phyloP scores from a whole-genome alignment of 306 rosid genomes.

The Ziziphus jujuba region DNA sequence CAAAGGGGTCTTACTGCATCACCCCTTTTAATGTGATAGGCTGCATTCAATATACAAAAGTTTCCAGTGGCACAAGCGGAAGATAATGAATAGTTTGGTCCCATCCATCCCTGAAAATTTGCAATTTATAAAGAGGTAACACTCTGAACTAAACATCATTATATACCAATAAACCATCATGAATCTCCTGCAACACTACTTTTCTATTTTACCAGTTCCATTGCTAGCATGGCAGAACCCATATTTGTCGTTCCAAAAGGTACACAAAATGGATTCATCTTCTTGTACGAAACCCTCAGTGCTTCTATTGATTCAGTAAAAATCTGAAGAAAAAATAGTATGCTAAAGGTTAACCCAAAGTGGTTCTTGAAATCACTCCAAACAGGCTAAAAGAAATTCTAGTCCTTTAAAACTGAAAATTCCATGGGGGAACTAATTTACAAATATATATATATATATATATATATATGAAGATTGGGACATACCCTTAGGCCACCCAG shows the following conservation, averaged over 20 bases:
- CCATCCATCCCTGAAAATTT: constrained; percentile 81
- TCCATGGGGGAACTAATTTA: not conserved
- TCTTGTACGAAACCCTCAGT: constrained; percentile 67
- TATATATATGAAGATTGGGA: not conserved
- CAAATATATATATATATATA: too few relatives aligned
- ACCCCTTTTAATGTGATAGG: constrained; percentile 70
- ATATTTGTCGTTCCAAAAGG: constrained; percentile 83
- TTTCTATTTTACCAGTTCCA: constrained; percentile 63
- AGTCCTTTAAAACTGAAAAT: not conserved
- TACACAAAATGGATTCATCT: constrained; percentile 82
- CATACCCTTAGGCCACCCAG: constrained; percentile 78
- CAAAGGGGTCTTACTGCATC: constrained; percentile 61
- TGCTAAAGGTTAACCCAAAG: not conserved
- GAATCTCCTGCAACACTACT: not conserved
- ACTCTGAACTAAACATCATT: not conserved
- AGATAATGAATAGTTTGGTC: constrained; percentile 86
- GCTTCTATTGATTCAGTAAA: constrained; percentile 74
- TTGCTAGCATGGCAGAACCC: constrained; percentile 87
- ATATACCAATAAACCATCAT: not conserved
- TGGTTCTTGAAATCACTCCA: not conserved
- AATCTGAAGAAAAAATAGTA: constrained; percentile 41
- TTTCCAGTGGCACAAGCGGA: constrained; percentile 89
- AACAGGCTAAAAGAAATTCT: too few relatives aligned
- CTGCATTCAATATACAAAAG: constrained; percentile 68
- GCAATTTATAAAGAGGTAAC: not conserved